Percentiles rank a stretch among this genome's conserved stretches.
Evolutionary conservation across 2,329 filamentous ascomycete species (phyloP).

Genomic region (Penicillium brasilianum): DNA sequence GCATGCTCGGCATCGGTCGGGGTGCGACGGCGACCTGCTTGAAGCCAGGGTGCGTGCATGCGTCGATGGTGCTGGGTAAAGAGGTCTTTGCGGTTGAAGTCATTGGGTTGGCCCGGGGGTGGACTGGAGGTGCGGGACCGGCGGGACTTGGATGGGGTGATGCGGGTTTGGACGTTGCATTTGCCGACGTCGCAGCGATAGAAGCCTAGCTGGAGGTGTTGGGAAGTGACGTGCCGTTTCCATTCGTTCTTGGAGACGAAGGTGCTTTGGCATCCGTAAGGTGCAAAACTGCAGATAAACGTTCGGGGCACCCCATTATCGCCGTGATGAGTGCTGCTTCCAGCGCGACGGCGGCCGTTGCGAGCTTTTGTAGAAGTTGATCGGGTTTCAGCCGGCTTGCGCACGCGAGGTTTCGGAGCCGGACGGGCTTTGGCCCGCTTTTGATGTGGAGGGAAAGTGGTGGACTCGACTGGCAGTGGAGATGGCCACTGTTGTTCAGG

Average conservation of each 20-base stretch:
- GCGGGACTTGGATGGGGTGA: conserved; percentile 20
- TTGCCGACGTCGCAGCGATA: conserved; percentile 75
- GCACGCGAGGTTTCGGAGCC: conserved; percentile 12
- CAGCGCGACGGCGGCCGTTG: conserved; percentile 14
- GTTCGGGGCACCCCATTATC: conserved; percentile 47
- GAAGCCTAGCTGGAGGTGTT: conserved; percentile 76
- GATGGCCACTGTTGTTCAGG: conserved; percentile 21
- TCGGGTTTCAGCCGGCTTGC: conserved; percentile 19
- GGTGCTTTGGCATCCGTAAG: conserved; percentile 73
- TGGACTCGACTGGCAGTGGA: conserved; percentile 8
- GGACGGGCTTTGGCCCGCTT: conserved; percentile 16
- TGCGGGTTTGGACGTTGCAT: conserved; percentile 47
- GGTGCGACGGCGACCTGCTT: conserved; percentile 45
- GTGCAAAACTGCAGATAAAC: conserved; percentile 78
- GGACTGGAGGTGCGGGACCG: conserved; percentile 32
- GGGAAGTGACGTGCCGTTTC: conserved; percentile 84
- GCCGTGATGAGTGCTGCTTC: neutral
- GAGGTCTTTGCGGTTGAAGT: conserved; percentile 90
- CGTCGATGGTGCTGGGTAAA: conserved; percentile 86
- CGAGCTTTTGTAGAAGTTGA: conserved; percentile 17
- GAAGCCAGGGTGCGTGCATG: conserved; percentile 73
- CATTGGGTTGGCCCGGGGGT: conserved; percentile 55
- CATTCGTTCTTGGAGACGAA: conserved; percentile 91
- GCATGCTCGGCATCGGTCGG: conserved; percentile 40
- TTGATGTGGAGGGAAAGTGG: conserved; percentile 5